phyloP scores from a whole-genome alignment of 2,329 filamentous ascomycete genomes.

The Beauveria brongniartii region DNA sequence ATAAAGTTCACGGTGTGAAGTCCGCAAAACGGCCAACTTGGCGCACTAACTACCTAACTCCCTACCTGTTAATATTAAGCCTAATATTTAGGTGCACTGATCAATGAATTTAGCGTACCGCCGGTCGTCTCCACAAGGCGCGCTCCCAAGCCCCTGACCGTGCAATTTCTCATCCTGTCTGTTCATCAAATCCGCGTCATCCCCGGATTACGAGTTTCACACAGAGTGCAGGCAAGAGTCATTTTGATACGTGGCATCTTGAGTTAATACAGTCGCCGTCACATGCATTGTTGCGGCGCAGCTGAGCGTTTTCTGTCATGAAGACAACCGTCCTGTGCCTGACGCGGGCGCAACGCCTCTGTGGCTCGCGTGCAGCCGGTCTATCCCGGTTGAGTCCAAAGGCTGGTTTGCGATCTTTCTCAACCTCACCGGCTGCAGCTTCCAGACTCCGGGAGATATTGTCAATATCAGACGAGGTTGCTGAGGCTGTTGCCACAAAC shows the following conservation, averaged over 20 bases:
- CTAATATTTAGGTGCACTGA: no score
- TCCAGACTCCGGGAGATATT: conserved; percentile 41
- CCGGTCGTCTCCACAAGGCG: neutral
- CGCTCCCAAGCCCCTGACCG: neutral
- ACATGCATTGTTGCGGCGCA: neutral
- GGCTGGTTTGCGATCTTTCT: neutral
- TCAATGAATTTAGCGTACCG: no score
- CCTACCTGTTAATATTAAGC: no score
- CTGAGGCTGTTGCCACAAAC: conserved; percentile 62
- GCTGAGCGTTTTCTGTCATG: neutral
- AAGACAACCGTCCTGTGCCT: neutral
- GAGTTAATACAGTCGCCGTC: neutral
- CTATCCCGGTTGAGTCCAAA: neutral
- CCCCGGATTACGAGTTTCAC: neutral
- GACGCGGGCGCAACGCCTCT: neutral
- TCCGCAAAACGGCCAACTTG: neutral
- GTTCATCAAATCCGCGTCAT: neutral
- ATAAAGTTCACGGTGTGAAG: neutral
- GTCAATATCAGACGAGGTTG: conserved; percentile 72
- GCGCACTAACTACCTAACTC: neutral
- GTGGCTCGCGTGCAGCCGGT: neutral
- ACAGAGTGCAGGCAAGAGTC: neutral
- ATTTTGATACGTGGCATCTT: neutral
- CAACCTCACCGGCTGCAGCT: conserved; percentile 9
- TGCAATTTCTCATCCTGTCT: neutral